Base-by-base conservation (phyloP, 2,329 filamentous ascomycete genomes). In the Chaetomiaceae sp. region DNA sequence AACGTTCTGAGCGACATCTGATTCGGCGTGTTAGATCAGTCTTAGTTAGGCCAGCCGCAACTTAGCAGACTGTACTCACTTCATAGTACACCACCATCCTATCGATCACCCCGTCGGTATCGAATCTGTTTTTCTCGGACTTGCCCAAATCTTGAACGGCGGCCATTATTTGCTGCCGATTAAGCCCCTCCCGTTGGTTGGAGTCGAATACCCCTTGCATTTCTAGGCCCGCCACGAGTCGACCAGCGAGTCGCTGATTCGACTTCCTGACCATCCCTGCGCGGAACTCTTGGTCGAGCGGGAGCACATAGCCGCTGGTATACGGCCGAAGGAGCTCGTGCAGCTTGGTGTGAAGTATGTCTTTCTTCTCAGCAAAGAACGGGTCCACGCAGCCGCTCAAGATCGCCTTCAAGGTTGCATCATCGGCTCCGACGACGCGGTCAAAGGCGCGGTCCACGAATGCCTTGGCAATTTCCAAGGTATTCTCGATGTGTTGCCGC, bases 1-100 rank as follows among this genome's bases (percentile, higher is more conserved):
- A 79, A 77, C 0, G 70, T 73, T 11, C 71, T 59, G 3, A 73
- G 64, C 1, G 73, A 70, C 61, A 73, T 70, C 72, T 75, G 6
- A n/a, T 50, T 27, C 27, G 11, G 40, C 2, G 18, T 11, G 27
- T 25, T 14, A 52, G 20, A 23, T 30, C 18, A 25, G 21, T 6
- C 23, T 23, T n/a, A 10, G 1, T 5, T 16, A n/a, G 27, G 11
- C 4, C 9, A 5, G 25, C 9, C 25, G 9, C 25, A 9, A 9
- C 25, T 27, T n/a, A 4, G 16, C 23, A 13, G 11, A 2, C 11
- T 27, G 3, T 4, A 46, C 41, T 50, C 21, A 56, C 56, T 10
- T 58, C 48, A 18, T 58, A 58, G 21, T 51, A 43, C 1, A 16
- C 44, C 25, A 38, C 8, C 40, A 45, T 53, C 30, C 42, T 48